Base-by-base conservation (phyloP, 2,329 filamentous ascomycete genomes). In the Sarocladiaceae sp. region DNA sequence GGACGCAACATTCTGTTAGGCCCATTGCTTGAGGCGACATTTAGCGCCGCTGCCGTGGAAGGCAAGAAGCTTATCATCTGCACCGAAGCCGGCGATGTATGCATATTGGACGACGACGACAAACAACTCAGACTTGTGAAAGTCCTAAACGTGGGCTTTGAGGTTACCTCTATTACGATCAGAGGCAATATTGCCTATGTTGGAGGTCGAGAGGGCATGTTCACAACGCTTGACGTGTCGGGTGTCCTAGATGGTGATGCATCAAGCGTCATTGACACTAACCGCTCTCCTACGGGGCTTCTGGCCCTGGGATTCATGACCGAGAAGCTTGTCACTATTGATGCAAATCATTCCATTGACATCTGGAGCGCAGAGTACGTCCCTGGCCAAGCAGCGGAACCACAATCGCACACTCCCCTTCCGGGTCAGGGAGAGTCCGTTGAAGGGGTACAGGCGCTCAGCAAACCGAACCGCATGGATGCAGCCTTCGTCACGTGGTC, bases 401-500 rank as follows among this genome's bases (percentile, higher is more conserved):
- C 67, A 19, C 57, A 63, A 7, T 63, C 67, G n/a, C 68, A 67
- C 33, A 73, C 78, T 19, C 72, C 73, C 11, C 78, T 84, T 33
- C 74, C 80, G 1, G 80, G 80, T 11, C 77, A 81, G 47, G 77
- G 78, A 12, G 78, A 82, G 42, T 65, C 80, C 1, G 76, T 84
- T n/a, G 62, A 89, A 33, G 93, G 93, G 12, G 82, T 96, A 1
- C 76, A 82, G 43, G 63, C 80, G 1, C 65, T 96, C 4, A 62
- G 72, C 3, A 68, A 68, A 18, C 72, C 78, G 0, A 85, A 86
- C 47, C 60, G 69, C 4, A 65, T 79, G 19, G 71, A 76, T 18
- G 82, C 88, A 1, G 76, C 82, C 7, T 96, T 97, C 57, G 82
- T 90, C 51, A 96, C 90, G 0, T 98, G 90, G 87, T 90, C 91